Conservation (phyloP, 257 asterid species). For the Gentiana dahurica region DNA sequence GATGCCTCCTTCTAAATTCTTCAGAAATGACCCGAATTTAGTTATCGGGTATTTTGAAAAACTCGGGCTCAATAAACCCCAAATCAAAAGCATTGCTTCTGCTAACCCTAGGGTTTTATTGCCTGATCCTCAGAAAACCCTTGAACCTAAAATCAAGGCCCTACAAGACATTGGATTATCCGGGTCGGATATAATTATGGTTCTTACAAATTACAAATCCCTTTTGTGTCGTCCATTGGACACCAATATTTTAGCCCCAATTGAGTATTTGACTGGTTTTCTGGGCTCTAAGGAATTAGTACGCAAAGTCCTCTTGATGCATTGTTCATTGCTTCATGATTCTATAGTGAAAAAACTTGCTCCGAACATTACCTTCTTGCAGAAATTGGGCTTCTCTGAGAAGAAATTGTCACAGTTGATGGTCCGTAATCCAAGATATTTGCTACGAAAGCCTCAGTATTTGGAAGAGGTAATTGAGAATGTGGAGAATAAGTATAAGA, state of each 20-base stretch:
- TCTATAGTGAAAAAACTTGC: neutral
- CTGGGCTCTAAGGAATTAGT: conserved; percentile 2
- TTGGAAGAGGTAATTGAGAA: conserved; percentile 1
- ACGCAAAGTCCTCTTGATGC: neutral
- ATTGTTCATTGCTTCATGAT: neutral
- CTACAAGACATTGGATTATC: conserved; percentile 11
- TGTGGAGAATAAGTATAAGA: conserved; percentile 4
- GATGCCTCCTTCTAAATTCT: neutral
- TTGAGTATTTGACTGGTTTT: conserved; percentile 3
- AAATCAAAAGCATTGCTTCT: conserved; percentile 10
- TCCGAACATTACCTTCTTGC: conserved; percentile 1
- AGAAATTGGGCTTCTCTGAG: conserved; percentile 2
- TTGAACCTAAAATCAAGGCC: conserved; percentile 9
- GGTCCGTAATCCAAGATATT: neutral
- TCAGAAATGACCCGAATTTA: conserved; percentile 1
- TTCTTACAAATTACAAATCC: neutral
- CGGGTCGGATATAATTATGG: conserved; percentile 2
- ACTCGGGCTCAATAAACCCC: conserved; percentile 10
- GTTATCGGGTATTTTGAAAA: conserved; percentile 10
- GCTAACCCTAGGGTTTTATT: neutral
- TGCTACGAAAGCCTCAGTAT: neutral
- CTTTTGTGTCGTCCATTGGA: neutral
- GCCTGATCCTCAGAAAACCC: conserved; percentile 7
- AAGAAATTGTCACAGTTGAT: neutral
- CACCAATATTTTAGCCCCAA: neutral